phyloP scores from a whole-genome alignment of 192 early-diverging fungal genomes.

The Cetraspora pellucida region DNA sequence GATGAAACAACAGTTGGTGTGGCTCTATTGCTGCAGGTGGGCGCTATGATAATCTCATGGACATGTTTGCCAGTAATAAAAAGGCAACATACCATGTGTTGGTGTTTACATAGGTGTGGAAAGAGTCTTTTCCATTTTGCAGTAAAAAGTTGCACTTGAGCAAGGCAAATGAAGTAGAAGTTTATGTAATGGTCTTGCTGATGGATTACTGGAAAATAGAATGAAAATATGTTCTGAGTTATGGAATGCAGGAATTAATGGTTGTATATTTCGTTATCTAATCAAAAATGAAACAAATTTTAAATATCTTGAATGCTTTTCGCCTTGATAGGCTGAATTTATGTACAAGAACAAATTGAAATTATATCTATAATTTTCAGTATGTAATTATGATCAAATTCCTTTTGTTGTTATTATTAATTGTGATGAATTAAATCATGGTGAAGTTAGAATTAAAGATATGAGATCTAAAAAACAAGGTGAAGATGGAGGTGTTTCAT shows the following conservation, averaged over 20 bases:
- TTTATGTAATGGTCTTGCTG: constrained; percentile 84
- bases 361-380: constrained; percentile 75
- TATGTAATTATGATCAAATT: constrained; percentile 83
- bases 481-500: constrained; percentile 60
- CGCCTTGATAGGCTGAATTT: constrained; percentile 69
- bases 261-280: background rate
- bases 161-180: constrained; percentile 77
- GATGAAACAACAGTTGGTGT: constrained; percentile 84
- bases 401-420: constrained; percentile 92
- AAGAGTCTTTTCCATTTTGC: constrained; percentile 87
- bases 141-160: constrained; percentile 59
- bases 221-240: constrained; percentile 86
- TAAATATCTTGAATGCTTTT: background rate
- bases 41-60: constrained; percentile 96
- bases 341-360: constrained; percentile 90
- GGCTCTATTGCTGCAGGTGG: constrained; percentile 95
- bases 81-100: constrained; percentile 88
- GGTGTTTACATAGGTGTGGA: constrained; percentile 96
- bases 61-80: constrained; percentile 82
- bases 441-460: constrained; percentile 87
- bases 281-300: background rate
- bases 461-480: constrained; percentile 67
- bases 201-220: constrained; percentile 84
- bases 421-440: constrained; percentile 73
- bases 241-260: constrained; percentile 88